These are phyloP conservation scores for Fusarium zealandicum DNA, from an alignment of 2,329 filamentous ascomycete genomes.

Conservation along the genomic window DNA sequence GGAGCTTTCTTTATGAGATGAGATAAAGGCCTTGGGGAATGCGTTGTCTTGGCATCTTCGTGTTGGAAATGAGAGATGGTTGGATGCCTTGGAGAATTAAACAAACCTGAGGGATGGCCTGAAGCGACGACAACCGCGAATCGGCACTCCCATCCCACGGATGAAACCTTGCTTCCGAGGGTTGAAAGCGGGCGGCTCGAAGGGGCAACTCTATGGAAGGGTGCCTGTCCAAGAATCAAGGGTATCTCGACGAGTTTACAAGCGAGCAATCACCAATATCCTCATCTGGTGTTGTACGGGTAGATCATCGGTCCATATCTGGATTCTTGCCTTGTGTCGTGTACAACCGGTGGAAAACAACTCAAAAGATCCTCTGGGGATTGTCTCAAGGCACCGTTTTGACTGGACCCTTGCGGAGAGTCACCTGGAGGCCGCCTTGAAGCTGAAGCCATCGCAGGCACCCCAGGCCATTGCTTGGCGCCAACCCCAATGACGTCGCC, in stretches of 20 bases:
- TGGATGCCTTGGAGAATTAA: slow-evolving; percentile 12
- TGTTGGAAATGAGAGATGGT: not conserved
- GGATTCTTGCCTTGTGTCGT: too few relatives aligned
- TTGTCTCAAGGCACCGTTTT: too few relatives aligned
- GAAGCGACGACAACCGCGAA: not conserved
- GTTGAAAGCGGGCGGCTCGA: slow-evolving; percentile 26
- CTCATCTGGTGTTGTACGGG: too few relatives aligned
- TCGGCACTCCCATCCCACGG: not conserved
- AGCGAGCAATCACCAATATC: too few relatives aligned
- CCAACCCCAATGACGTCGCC: slow-evolving; percentile 29
- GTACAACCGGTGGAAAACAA: too few relatives aligned
- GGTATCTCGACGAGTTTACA: too few relatives aligned
- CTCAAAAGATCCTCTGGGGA: too few relatives aligned
- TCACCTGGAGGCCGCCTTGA: slow-evolving; percentile 26
- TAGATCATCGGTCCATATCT: too few relatives aligned
- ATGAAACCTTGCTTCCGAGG: slow-evolving; percentile 1
- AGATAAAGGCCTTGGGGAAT: too few relatives aligned
- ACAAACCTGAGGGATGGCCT: not conserved
- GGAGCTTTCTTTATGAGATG: not conserved
- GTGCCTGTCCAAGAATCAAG: not conserved
- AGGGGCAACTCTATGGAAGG: slow-evolving; percentile 8
- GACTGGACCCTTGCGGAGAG: not conserved
- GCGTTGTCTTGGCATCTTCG: slow-evolving; percentile 11
- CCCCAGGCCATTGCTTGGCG: slow-evolving; percentile 26
- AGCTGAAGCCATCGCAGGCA: not conserved